Conservation (phyloP, 305 asterid species). For the Withania somnifera region DNA sequence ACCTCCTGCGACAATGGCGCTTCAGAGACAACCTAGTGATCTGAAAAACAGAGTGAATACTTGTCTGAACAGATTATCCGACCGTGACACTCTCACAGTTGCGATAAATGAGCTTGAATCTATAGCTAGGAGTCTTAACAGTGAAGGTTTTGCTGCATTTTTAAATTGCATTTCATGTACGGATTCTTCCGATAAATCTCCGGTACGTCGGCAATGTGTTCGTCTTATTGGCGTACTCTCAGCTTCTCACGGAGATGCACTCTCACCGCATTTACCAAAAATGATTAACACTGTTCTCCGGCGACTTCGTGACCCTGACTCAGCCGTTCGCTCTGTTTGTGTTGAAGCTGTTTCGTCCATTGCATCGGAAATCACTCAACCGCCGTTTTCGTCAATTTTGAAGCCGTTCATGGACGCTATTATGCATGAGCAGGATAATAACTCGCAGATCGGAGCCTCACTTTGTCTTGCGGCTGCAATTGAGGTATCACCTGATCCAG, state of each 20-base stretch:
- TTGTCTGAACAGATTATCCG: conserved; percentile 59
- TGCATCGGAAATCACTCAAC: conserved; percentile 41
- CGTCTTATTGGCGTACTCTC: conserved; percentile 55
- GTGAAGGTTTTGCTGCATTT: conserved; percentile 49
- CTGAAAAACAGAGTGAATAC: conserved; percentile 50
- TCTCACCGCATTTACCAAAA: conserved; percentile 53
- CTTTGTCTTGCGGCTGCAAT: conserved; percentile 76
- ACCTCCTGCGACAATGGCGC: conserved; percentile 23
- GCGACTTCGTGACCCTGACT: conserved; percentile 76
- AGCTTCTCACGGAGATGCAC: conserved; percentile 61
- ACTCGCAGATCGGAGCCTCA: conserved; percentile 68
- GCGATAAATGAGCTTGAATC: conserved; percentile 67
- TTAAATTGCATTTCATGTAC: conserved; percentile 51
- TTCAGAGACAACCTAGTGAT: conserved; percentile 34
- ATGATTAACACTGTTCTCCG: conserved; percentile 65
- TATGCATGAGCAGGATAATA: conserved; percentile 65
- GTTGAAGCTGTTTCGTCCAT: conserved; percentile 58
- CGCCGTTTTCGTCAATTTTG: conserved; percentile 43
- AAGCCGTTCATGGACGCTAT: conserved; percentile 60
- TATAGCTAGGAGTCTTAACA: conserved; percentile 41
- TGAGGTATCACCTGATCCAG: conserved; percentile 60
- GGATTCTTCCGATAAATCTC: conserved; percentile 65
- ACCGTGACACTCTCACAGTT: conserved; percentile 64
- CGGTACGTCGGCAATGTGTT: conserved; percentile 86
- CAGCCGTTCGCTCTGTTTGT: conserved; percentile 70